Conservation (phyloP, 352 stramenopile species). For the Phytophthora boehmeriae region DNA sequence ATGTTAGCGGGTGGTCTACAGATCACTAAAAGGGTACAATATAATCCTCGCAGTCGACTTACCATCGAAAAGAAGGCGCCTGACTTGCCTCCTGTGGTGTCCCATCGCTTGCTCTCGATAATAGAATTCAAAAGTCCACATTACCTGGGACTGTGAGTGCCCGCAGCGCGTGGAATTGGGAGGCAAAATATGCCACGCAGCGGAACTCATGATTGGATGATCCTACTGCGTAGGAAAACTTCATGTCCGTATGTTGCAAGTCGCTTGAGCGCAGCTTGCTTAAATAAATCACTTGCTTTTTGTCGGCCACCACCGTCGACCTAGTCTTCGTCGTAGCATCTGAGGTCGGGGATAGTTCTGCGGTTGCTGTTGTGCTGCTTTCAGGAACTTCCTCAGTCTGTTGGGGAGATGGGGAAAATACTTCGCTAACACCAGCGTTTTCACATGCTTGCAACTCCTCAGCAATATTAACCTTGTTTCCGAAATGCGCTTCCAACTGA, state of each 20-base stretch:
- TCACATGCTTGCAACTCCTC: slow-evolving; percentile 48
- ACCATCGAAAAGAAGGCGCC: slow-evolving; percentile 89
- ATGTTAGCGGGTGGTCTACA: background rate
- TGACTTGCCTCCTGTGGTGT: slow-evolving; percentile 84
- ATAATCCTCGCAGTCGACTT: slow-evolving; percentile 10
- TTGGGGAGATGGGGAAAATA: slow-evolving; percentile 19
- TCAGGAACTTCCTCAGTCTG: slow-evolving; percentile 24
- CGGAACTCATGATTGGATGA: slow-evolving; percentile 63
- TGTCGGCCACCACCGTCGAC: slow-evolving; percentile 33
- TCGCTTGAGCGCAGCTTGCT: slow-evolving; percentile 69
- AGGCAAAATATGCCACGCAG: slow-evolving; percentile 81
- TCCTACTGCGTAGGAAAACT: slow-evolving; percentile 66
- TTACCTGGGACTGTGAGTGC: slow-evolving; percentile 72
- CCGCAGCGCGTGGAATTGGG: slow-evolving; percentile 83
- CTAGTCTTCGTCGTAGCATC: slow-evolving; percentile 8
- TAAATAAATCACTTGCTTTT: slow-evolving; percentile 65
- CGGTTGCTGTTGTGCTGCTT: slow-evolving; percentile 1
- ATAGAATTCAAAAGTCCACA: slow-evolving; percentile 85
- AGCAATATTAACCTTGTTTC: slow-evolving; percentile 50
- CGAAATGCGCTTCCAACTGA: slow-evolving; percentile 71
- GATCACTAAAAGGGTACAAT: background rate
- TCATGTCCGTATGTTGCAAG: slow-evolving; percentile 81
- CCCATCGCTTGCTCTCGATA: slow-evolving; percentile 74
- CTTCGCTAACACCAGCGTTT: slow-evolving; percentile 24
- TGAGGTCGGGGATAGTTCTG: slow-evolving; percentile 4